Evolutionary conservation across 352 stramenopile species (phyloP).

Genomic region (Globisporangium spiculum): DNA sequence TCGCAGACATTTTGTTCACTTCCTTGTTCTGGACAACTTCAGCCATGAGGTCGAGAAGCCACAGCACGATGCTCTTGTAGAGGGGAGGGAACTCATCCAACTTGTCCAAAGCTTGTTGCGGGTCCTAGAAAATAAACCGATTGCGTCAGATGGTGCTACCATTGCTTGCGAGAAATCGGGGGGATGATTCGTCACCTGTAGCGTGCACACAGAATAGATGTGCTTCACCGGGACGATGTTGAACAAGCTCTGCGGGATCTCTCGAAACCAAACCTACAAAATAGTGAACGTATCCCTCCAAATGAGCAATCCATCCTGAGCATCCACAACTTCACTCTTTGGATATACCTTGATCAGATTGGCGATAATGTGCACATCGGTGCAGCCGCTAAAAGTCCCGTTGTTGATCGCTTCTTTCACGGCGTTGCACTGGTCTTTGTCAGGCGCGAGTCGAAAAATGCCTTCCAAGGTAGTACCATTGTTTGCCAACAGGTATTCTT

Average conservation of each 20-base stretch:
- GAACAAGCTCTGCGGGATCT: constrained; percentile 71
- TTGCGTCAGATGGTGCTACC: neutral
- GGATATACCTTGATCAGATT: constrained; percentile 74
- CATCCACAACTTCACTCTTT: neutral
- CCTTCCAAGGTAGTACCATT: constrained; percentile 50
- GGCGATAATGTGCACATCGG: constrained; percentile 73
- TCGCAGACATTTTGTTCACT: constrained; percentile 76
- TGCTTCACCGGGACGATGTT: constrained; percentile 60
- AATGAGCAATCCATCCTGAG: neutral
- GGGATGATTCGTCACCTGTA: constrained; percentile 29
- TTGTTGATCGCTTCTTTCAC: constrained; percentile 75
- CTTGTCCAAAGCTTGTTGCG: constrained; percentile 28
- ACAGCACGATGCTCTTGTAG: constrained; percentile 49
- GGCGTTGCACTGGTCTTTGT: constrained; percentile 48
- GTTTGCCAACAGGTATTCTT: constrained; percentile 47
- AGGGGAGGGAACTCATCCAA: constrained; percentile 35
- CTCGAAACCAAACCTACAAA: constrained; percentile 70
- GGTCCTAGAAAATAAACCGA: constrained; percentile 24
- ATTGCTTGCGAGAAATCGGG: neutral
- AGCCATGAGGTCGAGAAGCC: constrained; percentile 76
- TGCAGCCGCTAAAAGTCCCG: constrained; percentile 51
- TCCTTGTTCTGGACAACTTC: constrained; percentile 51
- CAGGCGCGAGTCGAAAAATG: constrained; percentile 76
- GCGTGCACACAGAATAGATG: constrained; percentile 47
- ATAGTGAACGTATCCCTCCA: neutral